Evolutionary conservation across 2,329 filamentous ascomycete genomes (phyloP).

Genomic region (Fusarium burgessii): DNA sequence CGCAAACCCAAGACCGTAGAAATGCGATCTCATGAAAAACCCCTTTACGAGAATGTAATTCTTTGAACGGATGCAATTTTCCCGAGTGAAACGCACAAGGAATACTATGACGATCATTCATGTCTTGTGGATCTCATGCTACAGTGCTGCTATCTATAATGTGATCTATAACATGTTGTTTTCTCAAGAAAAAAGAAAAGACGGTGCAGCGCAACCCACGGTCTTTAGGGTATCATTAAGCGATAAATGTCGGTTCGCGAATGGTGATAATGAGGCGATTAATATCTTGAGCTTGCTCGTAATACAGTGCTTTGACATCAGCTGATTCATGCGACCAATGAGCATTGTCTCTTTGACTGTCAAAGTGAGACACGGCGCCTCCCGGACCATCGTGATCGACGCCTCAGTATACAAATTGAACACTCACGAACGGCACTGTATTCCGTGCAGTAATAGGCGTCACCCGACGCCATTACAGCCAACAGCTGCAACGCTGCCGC

Average conservation of each 20-base stretch:
- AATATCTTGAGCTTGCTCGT: background rate
- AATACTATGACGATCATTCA: background rate
- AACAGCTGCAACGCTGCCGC: background rate
- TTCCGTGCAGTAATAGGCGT: conserved; percentile 19
- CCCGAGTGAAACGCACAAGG: background rate
- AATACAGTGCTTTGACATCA: conserved; percentile 6
- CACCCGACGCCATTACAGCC: background rate
- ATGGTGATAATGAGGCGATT: background rate
- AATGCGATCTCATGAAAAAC: too few species aligned
- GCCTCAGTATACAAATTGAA: background rate
- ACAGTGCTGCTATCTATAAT: background rate
- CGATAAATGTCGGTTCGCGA: background rate
- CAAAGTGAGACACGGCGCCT: background rate
- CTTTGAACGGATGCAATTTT: background rate
- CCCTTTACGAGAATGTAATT: background rate
- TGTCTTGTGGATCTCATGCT: background rate
- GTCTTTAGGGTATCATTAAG: background rate
- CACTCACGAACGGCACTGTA: background rate
- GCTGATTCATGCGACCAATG: background rate
- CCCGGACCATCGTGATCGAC: background rate
- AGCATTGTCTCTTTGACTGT: background rate
- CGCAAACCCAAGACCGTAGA: too few species aligned
- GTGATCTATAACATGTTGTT: background rate
- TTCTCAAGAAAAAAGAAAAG: background rate
- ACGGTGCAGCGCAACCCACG: background rate